These are phyloP conservation scores for Colletotrichum sansevieriae DNA, from an alignment of 2,329 filamentous ascomycete genomes.

Conservation along the genomic window DNA sequence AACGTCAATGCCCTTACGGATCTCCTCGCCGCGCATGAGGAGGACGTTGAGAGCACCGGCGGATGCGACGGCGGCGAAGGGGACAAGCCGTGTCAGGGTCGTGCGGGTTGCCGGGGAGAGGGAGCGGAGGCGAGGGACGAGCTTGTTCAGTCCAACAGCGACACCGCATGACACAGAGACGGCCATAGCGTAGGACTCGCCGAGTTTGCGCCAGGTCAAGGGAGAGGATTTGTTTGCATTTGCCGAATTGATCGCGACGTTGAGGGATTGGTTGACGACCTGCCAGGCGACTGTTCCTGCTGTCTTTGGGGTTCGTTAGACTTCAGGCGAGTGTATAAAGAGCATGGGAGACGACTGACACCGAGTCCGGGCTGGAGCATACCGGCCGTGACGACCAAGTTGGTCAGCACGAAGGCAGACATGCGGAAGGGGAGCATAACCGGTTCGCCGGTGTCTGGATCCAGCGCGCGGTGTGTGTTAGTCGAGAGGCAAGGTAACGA, in stretches of 20 bases:
- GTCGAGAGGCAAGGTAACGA: conserved; percentile 17
- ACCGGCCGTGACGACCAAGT: conserved; percentile 92
- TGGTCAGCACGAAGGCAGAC: conserved; percentile 94
- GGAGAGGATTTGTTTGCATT: conserved; percentile 98
- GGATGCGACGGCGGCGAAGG: conserved; percentile 93
- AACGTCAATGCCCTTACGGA: conserved; percentile 91
- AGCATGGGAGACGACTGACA: conserved; percentile 58
- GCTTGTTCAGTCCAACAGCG: conserved; percentile 88
- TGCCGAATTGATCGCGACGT: conserved; percentile 96
- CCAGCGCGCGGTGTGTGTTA: conserved; percentile 41
- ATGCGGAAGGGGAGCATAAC: conserved; percentile 97
- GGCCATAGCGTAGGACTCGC: conserved; percentile 91
- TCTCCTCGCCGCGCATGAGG: conserved; percentile 97
- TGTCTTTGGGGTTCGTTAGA: conserved; percentile 63
- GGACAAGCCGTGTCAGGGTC: conserved; percentile 87
- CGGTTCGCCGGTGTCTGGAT: conserved; percentile 86
- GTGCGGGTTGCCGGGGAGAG: conserved; percentile 81
- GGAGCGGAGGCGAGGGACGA: conserved; percentile 86
- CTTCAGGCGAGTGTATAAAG: conserved; percentile 3
- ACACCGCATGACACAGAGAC: conserved; percentile 95
- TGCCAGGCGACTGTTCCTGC: conserved; percentile 93
- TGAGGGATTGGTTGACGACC: conserved; percentile 95
- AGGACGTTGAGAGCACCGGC: conserved; percentile 96
- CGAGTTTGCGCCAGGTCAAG: conserved; percentile 82
- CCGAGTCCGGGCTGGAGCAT: conserved; percentile 94